Evolutionary conservation across 2,329 filamentous ascomycete genomes (phyloP), one percentile per base, ranked within the genome.

Genomic region (Fusarium newnesense): DNA sequence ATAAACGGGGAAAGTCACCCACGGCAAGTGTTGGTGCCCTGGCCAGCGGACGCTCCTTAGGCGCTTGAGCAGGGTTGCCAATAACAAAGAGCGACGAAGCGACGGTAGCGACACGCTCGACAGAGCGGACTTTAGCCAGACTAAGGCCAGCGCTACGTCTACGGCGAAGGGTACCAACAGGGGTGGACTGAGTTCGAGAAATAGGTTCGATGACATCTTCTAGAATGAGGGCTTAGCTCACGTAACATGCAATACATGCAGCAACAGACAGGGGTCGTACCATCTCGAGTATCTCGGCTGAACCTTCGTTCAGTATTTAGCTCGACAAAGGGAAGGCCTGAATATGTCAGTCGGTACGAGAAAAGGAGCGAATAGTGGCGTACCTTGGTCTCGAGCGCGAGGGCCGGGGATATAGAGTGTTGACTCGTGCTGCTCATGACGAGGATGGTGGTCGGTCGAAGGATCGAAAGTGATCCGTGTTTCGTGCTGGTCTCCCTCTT

Each of bases 61-160:
- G 70, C 4, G 67, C 39, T 9, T 78, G 75, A 24, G 58, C 34
- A 18, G 62, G 60, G 28, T 64, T 69, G 43, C 82, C 80, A 19
- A 85, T 75, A 13, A 84, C 81, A 62, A 85, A 85, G 43, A 84
- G 78, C 12, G 83, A 84, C 3, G 83, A 81, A 9, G 81, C 81
- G 11, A 80, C 79, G 1, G 67, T 75, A 13, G 76, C 75, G 19
- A 79, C 79, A 28, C 79, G 78, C 26, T 84, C 83, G 40, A 85
- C 74, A 5, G 83, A 84, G 4, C 76, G 78, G 12, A 81, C 77
- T 39, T 79, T 77, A 15, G 76, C 70, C 9, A 84, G 46, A 39
- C 69, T 64, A 19, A 75, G 73, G 5, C 75, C 77, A 7, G 67
- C 69, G 24, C 67, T 71, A 12, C 70, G 69, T 26, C 79, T 76